Conservation (phyloP, 176 grass and related monocot genomes). For the Tillandsia leiboldiana region DNA sequence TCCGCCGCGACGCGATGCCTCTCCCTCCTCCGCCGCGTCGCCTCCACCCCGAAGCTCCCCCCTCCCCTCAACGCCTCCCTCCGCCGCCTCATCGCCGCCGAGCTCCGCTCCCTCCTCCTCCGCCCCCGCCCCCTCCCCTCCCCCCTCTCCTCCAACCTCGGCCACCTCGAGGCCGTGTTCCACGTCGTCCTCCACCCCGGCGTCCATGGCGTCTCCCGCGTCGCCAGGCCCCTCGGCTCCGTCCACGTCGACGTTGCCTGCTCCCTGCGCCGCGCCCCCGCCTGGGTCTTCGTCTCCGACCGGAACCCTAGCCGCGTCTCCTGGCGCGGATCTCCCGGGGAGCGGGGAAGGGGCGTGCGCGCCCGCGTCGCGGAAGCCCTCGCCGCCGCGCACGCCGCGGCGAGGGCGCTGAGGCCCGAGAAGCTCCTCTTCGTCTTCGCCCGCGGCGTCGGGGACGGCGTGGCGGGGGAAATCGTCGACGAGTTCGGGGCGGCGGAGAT, state of each 20-base stretch:
- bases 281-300: slow-evolving; percentile 69
- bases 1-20: slow-evolving; percentile 19
- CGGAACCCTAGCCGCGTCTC: slow-evolving; percentile 52
- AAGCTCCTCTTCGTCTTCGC: slow-evolving; percentile 70
- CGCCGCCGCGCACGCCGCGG: slow-evolving; percentile 27
- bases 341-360: slow-evolving; percentile 19
- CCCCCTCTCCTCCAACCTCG: slow-evolving; percentile 74
- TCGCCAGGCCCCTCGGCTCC: slow-evolving; percentile 24
- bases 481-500: slow-evolving; percentile 52
- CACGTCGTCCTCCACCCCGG: slow-evolving; percentile 70
- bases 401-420: slow-evolving; percentile 36
- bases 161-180: slow-evolving; percentile 50
- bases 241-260: slow-evolving; percentile 60
- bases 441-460: slow-evolving; percentile 45
- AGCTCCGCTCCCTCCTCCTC: slow-evolving; percentile 57
- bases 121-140: background rate
- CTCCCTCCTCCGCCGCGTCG: slow-evolving; percentile 37
- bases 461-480: slow-evolving; percentile 25
- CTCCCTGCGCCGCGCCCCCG: slow-evolving; percentile 38
- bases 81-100: slow-evolving; percentile 47
- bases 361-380: slow-evolving; percentile 36
- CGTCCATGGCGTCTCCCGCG: slow-evolving; percentile 45
- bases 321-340: slow-evolving; percentile 23
- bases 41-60: slow-evolving; percentile 22
- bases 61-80: slow-evolving; percentile 31